Base-by-base conservation (phyloP, 805 yeast species). In the Candida coleopterorum region DNA sequence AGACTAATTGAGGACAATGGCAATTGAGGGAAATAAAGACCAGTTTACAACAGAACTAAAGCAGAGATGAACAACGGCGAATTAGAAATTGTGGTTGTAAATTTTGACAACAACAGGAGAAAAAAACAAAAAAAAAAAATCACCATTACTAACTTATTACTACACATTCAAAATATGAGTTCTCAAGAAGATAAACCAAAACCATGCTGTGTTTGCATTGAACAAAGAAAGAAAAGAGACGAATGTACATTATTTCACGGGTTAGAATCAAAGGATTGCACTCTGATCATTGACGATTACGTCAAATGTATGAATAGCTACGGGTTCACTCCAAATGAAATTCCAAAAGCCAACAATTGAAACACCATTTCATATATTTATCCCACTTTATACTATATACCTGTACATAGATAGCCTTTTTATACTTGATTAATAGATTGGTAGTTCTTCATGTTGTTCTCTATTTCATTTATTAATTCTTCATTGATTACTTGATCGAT, bases 171-270 rank as follows among this genome's bases (percentile, higher is more conserved):
- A 9, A 6, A n/a, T 18, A 41, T 42, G 45, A 35, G 41, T 20
- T 15, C 32, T 26, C 41, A 28, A 11, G 50, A 52, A 35, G 25
- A 62, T 25, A 81, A 86, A 55, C 95, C 95, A 46, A 90, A 89
- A 64, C 97, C 98, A 41, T 90, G 98, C 63, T 90, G 97, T 55
- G 97, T 90, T 16, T 93, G 97, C 61, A 75, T 81, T 48, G 84
- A 83, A 23, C 87, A 87, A 53, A 87, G 87, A 62, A 73, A 81
- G 42, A 58, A 64, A 17, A 75, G 97, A 54, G 98, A 90, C 53
- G 89, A 88, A 52, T 93, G 97, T 57, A 65, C 90, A 39, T 71
- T 90, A 44, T 63, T 76, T 47, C 79, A 85, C 50, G 96, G 96
- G 32, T 81, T 81, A 47, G 97, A 88, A 14, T 71, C 85, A 31